Evolutionary conservation across 192 early-diverging fungal species (phyloP), one percentile per base, ranked within the genome.

Genomic region (Phlyctochytrium bullatum): DNA sequence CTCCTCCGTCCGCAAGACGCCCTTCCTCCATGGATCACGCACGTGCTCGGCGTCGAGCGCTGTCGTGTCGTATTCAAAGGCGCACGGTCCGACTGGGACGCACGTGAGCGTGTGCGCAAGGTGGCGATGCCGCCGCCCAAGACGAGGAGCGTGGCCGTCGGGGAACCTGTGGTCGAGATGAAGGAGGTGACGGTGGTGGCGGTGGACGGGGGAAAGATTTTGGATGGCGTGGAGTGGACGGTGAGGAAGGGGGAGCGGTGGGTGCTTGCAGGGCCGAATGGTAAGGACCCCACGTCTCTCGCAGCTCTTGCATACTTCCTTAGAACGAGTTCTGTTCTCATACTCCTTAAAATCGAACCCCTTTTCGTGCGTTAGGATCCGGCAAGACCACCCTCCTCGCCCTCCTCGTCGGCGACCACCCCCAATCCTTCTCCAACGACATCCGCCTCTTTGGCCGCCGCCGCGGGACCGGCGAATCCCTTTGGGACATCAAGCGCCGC

Each of bases 311-410:
- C 34, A 32, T 4, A 6, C 24, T 36, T 66, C 35, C 54, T 36
- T 14, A 17, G 20, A 10, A 17, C 62, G 12, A n/a, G 16, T 63
- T 57, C 10, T 36, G 40, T 54, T 35, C 12, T n/a, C n/a, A n/a
- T n/a, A n/a, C n/a, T n/a, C n/a, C n/a, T n/a, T n/a, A n/a, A n/a
- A n/a, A n/a, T n/a, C n/a, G n/a, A n/a, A n/a, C n/a, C n/a, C n/a
- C n/a, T n/a, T n/a, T n/a, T n/a, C n/a, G n/a, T n/a, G n/a, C n/a
- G n/a, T n/a, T n/a, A 78, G 80, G 83, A 0, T 83, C 80, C 6
- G 85, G 85, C 3, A 86, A 86, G 64, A 83, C 80, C 0, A 86
- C 85, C 0, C 70, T 86, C 0, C 59, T 86, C 25, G 80, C 85
- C 1, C 71, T 86, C 16, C 51, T 86, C 20, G 72, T 81, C 1